Base-by-base conservation (phyloP, 176 grass and related monocot genomes). In the Carex parvula region DNA sequence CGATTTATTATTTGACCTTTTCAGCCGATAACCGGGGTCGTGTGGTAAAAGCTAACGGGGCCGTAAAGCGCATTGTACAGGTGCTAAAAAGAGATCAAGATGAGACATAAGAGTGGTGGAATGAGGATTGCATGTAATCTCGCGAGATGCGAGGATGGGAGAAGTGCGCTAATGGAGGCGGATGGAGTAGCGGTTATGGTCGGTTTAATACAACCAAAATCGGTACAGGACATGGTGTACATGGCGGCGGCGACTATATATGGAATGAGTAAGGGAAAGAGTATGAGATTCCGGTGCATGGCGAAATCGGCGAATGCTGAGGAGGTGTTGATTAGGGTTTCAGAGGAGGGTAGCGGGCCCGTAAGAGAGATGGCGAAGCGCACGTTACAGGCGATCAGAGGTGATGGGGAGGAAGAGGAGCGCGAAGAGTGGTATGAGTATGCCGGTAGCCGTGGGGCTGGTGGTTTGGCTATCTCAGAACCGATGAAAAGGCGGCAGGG, bases 261-360 rank as follows among this genome's bases (percentile, higher is more conserved):
- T 91, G 59, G 88, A 93, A 88, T 86, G 73, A 98, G 94, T 88
- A 95, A 93, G 84, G 81, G 88, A 41, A 91, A 90, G 15, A 89
- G 91, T 84, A 79, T 94, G 8, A 84, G 92, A 82, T 98, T 98
- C 78, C 95, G 95, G 4, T 89, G 92, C 11, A 89, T 94, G 39
- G 92, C 91, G 55, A 90, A 87, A 79, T 88, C 89, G 1, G 92
- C 87, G 0, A 90, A 91, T 20, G 91, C 87, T 3, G 92, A 93
- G 69, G 85, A 84, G 2, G 91, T 80, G 60, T 79, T 98, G 72
- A 60, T 44, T 69, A 90, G 91, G 69, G 88, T 93, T 80, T 77
- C 72, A 8, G 89, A 87, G 15, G 88, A 56, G 64, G 80, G 81
- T 59, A 77, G 76, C 5, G 84, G 86, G 58, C 79, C 88, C 52